phyloP scores from a whole-genome alignment of 768 basidiomycete genomes.

The Symmetrospora coprosmae region DNA sequence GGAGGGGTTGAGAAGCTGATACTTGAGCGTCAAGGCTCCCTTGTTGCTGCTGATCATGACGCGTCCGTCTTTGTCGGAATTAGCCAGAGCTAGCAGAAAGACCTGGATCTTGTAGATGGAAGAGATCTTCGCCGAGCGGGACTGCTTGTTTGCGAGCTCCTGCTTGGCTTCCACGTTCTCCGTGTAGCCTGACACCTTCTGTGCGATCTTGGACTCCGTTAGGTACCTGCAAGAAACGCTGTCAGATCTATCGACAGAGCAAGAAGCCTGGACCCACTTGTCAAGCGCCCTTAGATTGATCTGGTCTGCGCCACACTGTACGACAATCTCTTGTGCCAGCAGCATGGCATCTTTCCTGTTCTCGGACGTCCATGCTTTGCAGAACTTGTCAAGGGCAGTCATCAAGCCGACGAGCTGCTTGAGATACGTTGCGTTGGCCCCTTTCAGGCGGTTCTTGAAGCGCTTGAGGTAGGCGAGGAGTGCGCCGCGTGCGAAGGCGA shows the following conservation, averaged over 20 bases:
- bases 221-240: slow-evolving; percentile 45
- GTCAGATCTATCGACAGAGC: background rate
- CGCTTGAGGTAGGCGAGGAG: slow-evolving; percentile 60
- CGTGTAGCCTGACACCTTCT: slow-evolving; percentile 39
- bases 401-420: slow-evolving; percentile 64
- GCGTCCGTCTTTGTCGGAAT: slow-evolving; percentile 31
- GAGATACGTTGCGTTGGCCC: slow-evolving; percentile 60
- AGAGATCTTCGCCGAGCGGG: slow-evolving; percentile 43
- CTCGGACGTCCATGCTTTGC: slow-evolving; percentile 31
- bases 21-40: slow-evolving; percentile 51
- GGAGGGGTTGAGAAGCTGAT: slow-evolving; percentile 82
- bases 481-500: slow-evolving; percentile 56
- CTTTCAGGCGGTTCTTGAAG: slow-evolving; percentile 62
- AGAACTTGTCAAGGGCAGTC: slow-evolving; percentile 51
- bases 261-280: slow-evolving; percentile 43
- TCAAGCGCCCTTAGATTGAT: slow-evolving; percentile 30
- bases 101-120: slow-evolving; percentile 68
- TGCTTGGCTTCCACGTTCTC: slow-evolving; percentile 2
- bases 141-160: slow-evolving; percentile 1
- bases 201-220: slow-evolving; percentile 57
- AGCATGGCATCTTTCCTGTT: slow-evolving; percentile 11
- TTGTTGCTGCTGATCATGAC: background rate
- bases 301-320: slow-evolving; percentile 54
- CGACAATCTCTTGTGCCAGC: slow-evolving; percentile 50
- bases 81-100: slow-evolving; percentile 62